phyloP scores from a whole-genome alignment of 305 asterid species.

The Fraxinus velutina region DNA sequence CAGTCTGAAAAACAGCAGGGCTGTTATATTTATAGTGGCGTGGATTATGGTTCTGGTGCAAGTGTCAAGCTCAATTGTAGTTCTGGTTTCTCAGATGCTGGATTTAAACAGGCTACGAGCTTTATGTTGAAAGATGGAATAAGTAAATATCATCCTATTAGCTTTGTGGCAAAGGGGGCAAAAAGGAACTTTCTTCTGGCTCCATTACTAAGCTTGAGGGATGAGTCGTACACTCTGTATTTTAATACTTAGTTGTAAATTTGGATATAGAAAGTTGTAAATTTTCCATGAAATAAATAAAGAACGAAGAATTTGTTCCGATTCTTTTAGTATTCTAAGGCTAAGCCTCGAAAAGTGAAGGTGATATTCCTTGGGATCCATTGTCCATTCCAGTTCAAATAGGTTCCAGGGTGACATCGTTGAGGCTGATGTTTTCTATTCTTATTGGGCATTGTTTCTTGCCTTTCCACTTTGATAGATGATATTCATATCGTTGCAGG shows the following conservation, averaged over 20 bases:
- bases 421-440: neutral
- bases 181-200: conserved; percentile 40
- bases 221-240: conserved; percentile 55
- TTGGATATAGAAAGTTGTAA: neutral
- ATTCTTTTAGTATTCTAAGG: neutral
- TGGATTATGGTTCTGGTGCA: conserved; percentile 17
- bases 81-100: conserved; percentile 22
- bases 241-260: conserved; percentile 32
- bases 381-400: neutral
- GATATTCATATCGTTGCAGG: neutral
- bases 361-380: neutral
- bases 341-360: neutral
- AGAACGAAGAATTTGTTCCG: neutral
- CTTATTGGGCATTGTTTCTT: neutral
- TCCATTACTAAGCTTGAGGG: conserved; percentile 47
- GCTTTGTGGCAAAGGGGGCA: conserved; percentile 52
- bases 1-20: conserved; percentile 44
- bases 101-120: conserved; percentile 37
- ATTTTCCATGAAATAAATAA: neutral
- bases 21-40: conserved; percentile 37
- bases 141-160: conserved; percentile 44
- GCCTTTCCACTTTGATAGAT: neutral
- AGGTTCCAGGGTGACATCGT: neutral
- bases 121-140: conserved; percentile 36
- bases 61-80: conserved; percentile 39